Evolutionary conservation across 2,329 filamentous ascomycete genomes (phyloP), one percentile per base, ranked within the genome.

Genomic region (Fusarium palustre): DNA sequence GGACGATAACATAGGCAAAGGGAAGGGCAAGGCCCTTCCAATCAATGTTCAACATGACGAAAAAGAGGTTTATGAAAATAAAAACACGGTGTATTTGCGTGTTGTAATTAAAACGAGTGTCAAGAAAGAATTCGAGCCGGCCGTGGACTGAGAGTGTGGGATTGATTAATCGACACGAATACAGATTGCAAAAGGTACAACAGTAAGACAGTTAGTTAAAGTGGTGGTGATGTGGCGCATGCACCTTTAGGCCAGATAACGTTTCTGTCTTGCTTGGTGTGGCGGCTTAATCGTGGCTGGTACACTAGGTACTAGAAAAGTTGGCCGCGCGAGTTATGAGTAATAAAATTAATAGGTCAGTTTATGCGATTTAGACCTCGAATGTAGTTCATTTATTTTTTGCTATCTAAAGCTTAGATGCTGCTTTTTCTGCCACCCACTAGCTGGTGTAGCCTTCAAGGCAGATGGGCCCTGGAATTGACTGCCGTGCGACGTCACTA

Each of bases 21-120:
- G 96, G 95, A 76, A 97, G 88, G 77, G 89, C 85, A 66, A 98
- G 90, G 82, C 92, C 91, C 81, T 92, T 83, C 93, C 93, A 97
- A 85, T 97, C 88, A 71, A 90, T 80, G 67, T 82, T 79, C 72
- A 87, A 80, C 84, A 88, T 87, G 62, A 70, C 78, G 76, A 69
- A 39, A 43, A n/a, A 20, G 47, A 50, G 48, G 48, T 38, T 39
- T 48, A n/a, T 33, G 58, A 47, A 45, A 50, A n/a, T n/a, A 25
- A 62, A 49, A 46, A 46, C 39, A 57, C 33, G 16, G 62, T 22
- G 11, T 48, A 30, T n/a, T n/a, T 22, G 34, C 24, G 43, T 54
- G n/a, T 22, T 57, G n/a, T 38, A 61, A 45, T 48, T 62, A 47
- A 62, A 65, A 61, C n/a, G 64, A 72, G 47, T 50, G 58, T 59